These are phyloP conservation scores for Zygotorulaspora danielsina DNA, from an alignment of 805 yeast genomes.

Conservation along the genomic window DNA sequence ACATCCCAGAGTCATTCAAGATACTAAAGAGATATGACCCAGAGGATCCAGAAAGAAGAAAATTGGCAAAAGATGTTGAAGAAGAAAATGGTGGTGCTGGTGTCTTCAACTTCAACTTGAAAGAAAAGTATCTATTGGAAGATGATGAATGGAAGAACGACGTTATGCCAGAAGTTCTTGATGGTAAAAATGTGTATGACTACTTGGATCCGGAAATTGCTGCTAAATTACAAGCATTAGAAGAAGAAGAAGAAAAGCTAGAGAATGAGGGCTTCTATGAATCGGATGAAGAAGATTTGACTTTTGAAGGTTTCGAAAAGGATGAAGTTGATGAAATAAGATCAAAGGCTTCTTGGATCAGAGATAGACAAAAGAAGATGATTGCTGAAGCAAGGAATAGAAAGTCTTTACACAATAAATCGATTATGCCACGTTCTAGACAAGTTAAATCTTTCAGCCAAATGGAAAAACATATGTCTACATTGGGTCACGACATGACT, in stretches of 20 bases:
- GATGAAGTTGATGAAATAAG: conserved; percentile 65
- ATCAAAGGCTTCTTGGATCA: conserved; percentile 91
- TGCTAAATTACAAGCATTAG: conserved; percentile 87
- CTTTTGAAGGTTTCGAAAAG: conserved; percentile 65
- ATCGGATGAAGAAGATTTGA: conserved; percentile 68
- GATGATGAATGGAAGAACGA: conserved; percentile 98
- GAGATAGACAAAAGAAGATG: conserved; percentile 93
- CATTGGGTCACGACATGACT: conserved; percentile 81
- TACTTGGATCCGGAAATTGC: conserved; percentile 95
- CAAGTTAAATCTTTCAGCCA: conserved; percentile 66
- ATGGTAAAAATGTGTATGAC: conserved; percentile 96
- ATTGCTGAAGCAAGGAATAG: conserved; percentile 80
- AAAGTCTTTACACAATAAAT: conserved; percentile 80
- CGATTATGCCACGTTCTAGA: conserved; percentile 88
- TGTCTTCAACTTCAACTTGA: conserved; percentile 88
- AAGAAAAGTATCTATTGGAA: conserved; percentile 86
- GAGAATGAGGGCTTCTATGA: conserved; percentile 95
- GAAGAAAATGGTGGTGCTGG: conserved; percentile 98
- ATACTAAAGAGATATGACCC: conserved; percentile 62
- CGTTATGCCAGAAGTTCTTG: conserved; percentile 91
- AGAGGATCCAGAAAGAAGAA: conserved; percentile 77
- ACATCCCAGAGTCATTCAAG: conserved; percentile 74
- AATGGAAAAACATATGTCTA: conserved; percentile 85
- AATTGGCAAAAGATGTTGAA: conserved; percentile 83
- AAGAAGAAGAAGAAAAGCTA: conserved; percentile 93